A percentile compares a stretch with the other conserved stretches of the same genome.
These are phyloP conservation scores for Gossypium raimondii DNA, from an alignment of 345 rosid species.

Conservation along the genomic window DNA sequence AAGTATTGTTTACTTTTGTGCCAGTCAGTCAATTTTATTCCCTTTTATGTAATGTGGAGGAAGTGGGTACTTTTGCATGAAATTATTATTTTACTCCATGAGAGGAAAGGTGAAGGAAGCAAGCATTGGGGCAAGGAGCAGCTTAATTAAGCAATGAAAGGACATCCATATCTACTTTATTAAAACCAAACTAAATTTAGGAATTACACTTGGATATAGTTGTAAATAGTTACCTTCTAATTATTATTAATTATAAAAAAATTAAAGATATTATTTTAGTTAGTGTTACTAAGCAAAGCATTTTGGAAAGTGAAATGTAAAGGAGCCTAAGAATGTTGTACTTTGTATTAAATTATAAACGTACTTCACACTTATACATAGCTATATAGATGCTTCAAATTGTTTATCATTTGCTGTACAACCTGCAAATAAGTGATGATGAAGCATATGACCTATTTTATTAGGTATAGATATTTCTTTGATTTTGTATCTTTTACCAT, in stretches of 20 bases:
- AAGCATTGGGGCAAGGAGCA: background rate
- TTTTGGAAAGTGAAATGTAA: background rate
- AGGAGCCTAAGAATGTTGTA: background rate
- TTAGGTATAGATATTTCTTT: too few relatives aligned
- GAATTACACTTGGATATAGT: background rate
- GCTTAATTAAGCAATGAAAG: background rate
- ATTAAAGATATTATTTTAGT: background rate
- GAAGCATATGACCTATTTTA: background rate
- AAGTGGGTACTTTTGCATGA: background rate
- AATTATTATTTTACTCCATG: background rate
- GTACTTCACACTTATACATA: background rate
- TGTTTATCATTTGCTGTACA: background rate
- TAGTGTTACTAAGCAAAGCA: background rate
- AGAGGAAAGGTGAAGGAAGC: conserved; percentile 5
- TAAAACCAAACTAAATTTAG: background rate
- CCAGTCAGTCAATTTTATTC: background rate
- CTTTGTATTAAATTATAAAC: background rate
- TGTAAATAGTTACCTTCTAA: too few relatives aligned
- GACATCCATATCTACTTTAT: background rate
- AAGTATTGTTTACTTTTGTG: background rate
- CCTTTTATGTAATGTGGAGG: background rate
- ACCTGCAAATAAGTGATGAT: background rate
- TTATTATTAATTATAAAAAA: too few relatives aligned
- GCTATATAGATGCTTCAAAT: background rate
- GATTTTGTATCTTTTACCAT: too few relatives aligned